phyloP scores from a whole-genome alignment of 2,329 filamentous ascomycete genomes.

The Neopestalotiopsis sp. region DNA sequence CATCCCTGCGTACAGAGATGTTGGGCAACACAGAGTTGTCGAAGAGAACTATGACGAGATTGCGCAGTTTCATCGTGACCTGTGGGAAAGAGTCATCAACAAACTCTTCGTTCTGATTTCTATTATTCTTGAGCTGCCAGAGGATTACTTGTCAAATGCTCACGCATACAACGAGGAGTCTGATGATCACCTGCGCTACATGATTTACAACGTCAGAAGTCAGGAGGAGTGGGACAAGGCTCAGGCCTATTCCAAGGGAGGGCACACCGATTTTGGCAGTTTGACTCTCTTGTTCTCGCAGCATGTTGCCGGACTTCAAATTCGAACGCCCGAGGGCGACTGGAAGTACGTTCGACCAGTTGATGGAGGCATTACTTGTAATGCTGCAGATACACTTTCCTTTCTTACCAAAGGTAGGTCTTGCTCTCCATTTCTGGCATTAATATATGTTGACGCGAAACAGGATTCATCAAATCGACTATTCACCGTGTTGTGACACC shows the following conservation, averaged over 20 bases:
- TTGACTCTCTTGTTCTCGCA: conserved; percentile 61
- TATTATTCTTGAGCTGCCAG: conserved; percentile 32
- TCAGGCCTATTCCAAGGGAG: conserved; percentile 46
- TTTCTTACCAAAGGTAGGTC: conserved; percentile 41
- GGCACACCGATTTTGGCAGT: conserved; percentile 37
- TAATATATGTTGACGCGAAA: not conserved
- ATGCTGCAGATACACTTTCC: conserved; percentile 51
- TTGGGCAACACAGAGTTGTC: conserved; percentile 39
- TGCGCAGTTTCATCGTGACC: conserved; percentile 27
- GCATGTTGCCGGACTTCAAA: conserved; percentile 58
- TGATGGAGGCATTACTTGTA: conserved; percentile 46
- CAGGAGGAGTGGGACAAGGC: conserved; percentile 38
- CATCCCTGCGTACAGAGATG: conserved; percentile 29
- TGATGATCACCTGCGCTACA: conserved; percentile 34
- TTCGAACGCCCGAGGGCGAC: conserved; percentile 46
- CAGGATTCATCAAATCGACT: conserved; percentile 33
- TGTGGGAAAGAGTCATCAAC: conserved; percentile 44
- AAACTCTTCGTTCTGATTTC: conserved; percentile 56
- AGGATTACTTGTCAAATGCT: conserved; percentile 29
- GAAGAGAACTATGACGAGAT: conserved; percentile 33
- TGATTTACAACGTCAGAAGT: conserved; percentile 31
- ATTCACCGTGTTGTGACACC: conserved; percentile 33
- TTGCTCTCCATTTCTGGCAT: conserved; percentile 42
- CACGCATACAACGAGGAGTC: conserved; percentile 32
- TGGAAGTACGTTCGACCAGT: conserved; percentile 36